Conservation (phyloP, 441 rosid genomes). For the Biscutella laevigata region DNA sequence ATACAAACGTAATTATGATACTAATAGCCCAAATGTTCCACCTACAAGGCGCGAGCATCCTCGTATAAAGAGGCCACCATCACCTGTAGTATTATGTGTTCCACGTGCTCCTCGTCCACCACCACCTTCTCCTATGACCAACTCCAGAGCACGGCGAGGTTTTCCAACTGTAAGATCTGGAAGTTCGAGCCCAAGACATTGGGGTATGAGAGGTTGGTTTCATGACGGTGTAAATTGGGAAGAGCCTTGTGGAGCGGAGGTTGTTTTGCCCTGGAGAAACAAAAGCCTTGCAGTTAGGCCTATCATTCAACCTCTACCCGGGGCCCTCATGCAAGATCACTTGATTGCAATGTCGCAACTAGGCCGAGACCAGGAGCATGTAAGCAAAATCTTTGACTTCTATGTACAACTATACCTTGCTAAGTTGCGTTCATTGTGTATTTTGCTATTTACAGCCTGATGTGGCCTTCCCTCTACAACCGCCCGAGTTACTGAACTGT, state of each 20-base stretch:
- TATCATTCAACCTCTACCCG: conserved; percentile 83
- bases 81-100: conserved; percentile 93
- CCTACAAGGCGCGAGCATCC: conserved; percentile 72
- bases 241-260: conserved; percentile 83
- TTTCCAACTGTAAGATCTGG: conserved; percentile 97
- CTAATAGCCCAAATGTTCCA: conserved; percentile 77
- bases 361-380: conserved; percentile 92
- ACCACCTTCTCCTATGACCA: conserved; percentile 86
- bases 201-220: conserved; percentile 89
- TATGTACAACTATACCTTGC: conserved; percentile 15
- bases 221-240: conserved; percentile 67
- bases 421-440: conserved; percentile 22
- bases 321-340: conserved; percentile 75
- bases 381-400: conserved; percentile 32
- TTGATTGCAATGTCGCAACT: conserved; percentile 83
- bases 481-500: conserved; percentile 55
- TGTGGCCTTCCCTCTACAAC: conserved; percentile 74
- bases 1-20: conserved; percentile 54
- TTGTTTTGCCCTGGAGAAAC: conserved; percentile 94
- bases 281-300: conserved; percentile 72
- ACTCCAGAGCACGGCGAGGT: conserved; percentile 81
- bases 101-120: conserved; percentile 95
- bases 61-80: conserved; percentile 89
- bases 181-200: conserved; percentile 97
- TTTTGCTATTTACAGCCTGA: conserved; percentile 62